Evolutionary conservation across 208 protist species (phyloP), one percentile per base, ranked within the genome.

Genomic region (Endotrypanum monterogeii): DNA sequence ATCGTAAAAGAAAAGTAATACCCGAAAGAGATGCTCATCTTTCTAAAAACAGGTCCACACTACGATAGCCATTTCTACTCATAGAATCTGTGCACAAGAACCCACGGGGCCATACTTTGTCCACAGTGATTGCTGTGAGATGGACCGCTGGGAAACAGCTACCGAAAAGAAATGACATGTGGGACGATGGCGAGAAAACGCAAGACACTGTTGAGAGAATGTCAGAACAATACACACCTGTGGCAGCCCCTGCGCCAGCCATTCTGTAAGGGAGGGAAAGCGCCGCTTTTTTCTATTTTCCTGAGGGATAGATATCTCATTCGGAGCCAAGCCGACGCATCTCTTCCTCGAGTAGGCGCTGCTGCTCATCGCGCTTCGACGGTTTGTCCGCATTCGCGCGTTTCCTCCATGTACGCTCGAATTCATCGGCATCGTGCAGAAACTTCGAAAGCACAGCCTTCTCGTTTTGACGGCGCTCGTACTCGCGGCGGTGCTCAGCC

Each of bases 301-400:
- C 14, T 48, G 37, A 2, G 35, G 16, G 28, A 25, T 0, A 28
- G 7, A 2, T 11, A 8, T 9, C 44, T 68, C 51, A 78, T 61
- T 78, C 44, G 14, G 23, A 67, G 0, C 73, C 87, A 7, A 94
- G 79, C 46, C 87, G 88, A 20, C 78, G 80, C 84, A 84, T 92
- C 68, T 97, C 92, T 52, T 88, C 71, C 57, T 94, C 79, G 30
- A 94, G 83, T 0, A 91, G 83, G 46, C 77, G 84, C 70, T 92
- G 82, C 65, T 97, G 87, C 57, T 89, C 89, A 65, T 94, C 89
- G 70, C 85, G 85, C 82, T 95, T 97, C 54, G 90, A 91, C 5
- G 71, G 73, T 77, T 94, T 95, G 65, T 80, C 86, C 51, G 72
- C 70, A 60, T 70, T 66, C 30, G 57, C 56, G 25, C 52, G 56